Conservation (phyloP, 805 yeast species). For the Saccharomycopsis sp. region DNA sequence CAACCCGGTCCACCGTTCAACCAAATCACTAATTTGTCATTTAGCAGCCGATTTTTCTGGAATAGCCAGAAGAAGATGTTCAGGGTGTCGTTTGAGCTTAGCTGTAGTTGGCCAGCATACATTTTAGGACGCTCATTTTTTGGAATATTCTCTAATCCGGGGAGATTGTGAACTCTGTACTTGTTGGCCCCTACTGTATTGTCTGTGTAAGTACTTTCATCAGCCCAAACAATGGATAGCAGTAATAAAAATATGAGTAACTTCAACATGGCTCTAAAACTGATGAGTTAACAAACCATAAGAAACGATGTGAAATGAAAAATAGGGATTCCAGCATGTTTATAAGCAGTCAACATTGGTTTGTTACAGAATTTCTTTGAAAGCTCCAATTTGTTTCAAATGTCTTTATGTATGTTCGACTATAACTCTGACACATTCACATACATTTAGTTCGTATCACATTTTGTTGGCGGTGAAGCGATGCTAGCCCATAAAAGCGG, state of each 20-base stretch:
- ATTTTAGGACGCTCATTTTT: constrained; percentile 27
- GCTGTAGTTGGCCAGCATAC: constrained; percentile 44
- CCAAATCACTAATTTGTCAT: constrained; percentile 52
- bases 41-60: constrained; percentile 26
- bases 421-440: too few relatives aligned
- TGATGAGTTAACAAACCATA: too few relatives aligned
- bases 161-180: constrained; percentile 2
- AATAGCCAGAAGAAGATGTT: constrained; percentile 66
- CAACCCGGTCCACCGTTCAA: constrained; percentile 87
- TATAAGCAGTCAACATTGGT: too few relatives aligned
- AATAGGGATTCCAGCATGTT: too few relatives aligned
- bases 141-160: not conserved
- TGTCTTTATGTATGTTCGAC: too few relatives aligned
- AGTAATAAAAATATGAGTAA: not conserved
- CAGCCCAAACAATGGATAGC: not conserved
- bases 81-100: constrained; percentile 42
- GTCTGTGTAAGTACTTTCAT: not conserved
- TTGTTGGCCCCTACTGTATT: not conserved
- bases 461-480: too few relatives aligned
- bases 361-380: too few relatives aligned
- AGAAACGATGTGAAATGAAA: too few relatives aligned
- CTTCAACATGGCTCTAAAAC: not conserved
- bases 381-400: too few relatives aligned
- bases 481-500: too few relatives aligned
- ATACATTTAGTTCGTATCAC: too few relatives aligned